These are phyloP conservation scores for Blastobotrys petasosporus DNA, from an alignment of 1,139 yeast genomes.

Conservation along the genomic window DNA sequence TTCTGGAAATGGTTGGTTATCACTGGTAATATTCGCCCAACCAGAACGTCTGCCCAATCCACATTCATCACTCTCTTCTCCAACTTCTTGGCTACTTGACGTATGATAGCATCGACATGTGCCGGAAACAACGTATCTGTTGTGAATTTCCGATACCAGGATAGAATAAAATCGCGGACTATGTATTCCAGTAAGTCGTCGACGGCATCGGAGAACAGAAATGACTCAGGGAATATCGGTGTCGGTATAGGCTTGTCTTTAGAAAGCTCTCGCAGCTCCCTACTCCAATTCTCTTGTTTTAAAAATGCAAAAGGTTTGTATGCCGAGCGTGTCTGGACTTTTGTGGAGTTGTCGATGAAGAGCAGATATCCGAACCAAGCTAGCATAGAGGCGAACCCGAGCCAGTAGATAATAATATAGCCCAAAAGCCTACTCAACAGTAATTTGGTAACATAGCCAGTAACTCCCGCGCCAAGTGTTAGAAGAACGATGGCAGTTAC, in stretches of 20 bases:
- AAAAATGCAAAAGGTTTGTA: slow-evolving; percentile 20
- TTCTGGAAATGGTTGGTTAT: slow-evolving; percentile 58
- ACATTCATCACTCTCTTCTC: slow-evolving; percentile 39
- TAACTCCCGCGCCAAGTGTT: slow-evolving; percentile 13
- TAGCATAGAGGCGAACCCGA: slow-evolving; percentile 15
- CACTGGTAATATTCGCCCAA: slow-evolving; percentile 56
- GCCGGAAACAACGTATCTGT: slow-evolving; percentile 47
- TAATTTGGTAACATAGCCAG: slow-evolving; percentile 19
- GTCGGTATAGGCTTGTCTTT: slow-evolving; percentile 20
- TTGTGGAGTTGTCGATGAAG: slow-evolving; percentile 15
- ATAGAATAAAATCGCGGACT: slow-evolving; percentile 52
- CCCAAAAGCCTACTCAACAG: slow-evolving; percentile 21
- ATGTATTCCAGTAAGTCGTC: slow-evolving; percentile 49
- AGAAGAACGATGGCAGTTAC: slow-evolving; percentile 1
- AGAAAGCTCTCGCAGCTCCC: slow-evolving; percentile 20
- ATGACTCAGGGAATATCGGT: slow-evolving; percentile 46
- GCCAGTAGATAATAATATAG: slow-evolving; percentile 19
- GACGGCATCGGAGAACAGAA: slow-evolving; percentile 48
- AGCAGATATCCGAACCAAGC: slow-evolving; percentile 14
- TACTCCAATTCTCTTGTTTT: slow-evolving; percentile 19
- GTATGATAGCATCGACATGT: slow-evolving; percentile 47
- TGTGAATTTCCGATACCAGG: slow-evolving; percentile 59
- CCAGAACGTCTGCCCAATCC: slow-evolving; percentile 55
- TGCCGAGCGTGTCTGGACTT: slow-evolving; percentile 3
- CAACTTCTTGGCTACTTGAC: slow-evolving; percentile 40